Conservation (phyloP, 2,329 filamentous ascomycete species). For the Dactylellina haptotyla region DNA sequence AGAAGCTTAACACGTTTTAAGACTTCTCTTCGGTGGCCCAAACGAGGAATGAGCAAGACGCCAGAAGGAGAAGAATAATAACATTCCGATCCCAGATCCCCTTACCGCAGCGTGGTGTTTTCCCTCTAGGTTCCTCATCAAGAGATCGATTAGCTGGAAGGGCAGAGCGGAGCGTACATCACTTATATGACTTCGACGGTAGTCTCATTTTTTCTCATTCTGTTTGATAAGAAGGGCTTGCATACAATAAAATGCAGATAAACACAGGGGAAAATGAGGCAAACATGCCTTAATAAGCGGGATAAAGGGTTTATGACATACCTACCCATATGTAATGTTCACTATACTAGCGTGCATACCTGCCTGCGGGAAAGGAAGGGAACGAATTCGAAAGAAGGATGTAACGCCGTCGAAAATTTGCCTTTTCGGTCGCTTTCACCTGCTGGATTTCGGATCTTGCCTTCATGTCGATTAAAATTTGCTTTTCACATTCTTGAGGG, state of each 20-base stretch:
- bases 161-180: too few relatives aligned
- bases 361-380: background rate
- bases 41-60: constrained; percentile 1
- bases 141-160: background rate
- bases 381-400: background rate
- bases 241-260: background rate
- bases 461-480: constrained; percentile 11
- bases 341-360: background rate
- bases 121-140: background rate
- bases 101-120: constrained; percentile 6
- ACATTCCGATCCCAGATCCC: constrained; percentile 15
- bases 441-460: constrained; percentile 43
- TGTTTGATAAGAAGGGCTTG: constrained; percentile 6
- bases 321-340: too few relatives aligned
- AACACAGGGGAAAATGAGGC: constrained; percentile 4
- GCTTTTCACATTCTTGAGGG: constrained; percentile 23
- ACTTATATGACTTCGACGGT: too few relatives aligned
- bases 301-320: background rate
- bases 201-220: background rate
- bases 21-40: background rate
- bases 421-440: constrained; percentile 16
- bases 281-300: too few relatives aligned
- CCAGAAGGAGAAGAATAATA: background rate
- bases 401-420: background rate
- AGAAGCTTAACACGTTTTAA: background rate